A percentile compares a stretch with the other conserved stretches of the same genome.
Evolutionary conservation across 148 eudicot genomes (phyloP).

Genomic region (Rhododendron vialii): DNA sequence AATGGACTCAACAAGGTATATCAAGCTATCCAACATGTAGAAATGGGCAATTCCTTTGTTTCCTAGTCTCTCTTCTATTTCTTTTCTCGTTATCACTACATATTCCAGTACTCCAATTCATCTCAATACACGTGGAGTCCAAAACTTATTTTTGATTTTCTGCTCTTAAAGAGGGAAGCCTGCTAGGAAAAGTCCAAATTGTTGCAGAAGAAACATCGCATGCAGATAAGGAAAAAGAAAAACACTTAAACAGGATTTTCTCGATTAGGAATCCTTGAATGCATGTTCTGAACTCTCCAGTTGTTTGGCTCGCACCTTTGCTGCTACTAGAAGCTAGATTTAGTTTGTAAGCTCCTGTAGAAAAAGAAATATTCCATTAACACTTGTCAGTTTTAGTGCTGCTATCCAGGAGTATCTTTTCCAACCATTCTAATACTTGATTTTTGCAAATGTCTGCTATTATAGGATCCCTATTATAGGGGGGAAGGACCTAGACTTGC

Average conservation of each 20-base stretch:
- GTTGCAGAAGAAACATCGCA: not conserved
- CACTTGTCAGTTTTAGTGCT: not conserved
- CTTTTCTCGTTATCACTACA: not conserved
- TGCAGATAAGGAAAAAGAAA: not conserved
- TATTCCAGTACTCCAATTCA: not conserved
- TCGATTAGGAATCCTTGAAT: not conserved
- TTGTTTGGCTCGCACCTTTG: not conserved
- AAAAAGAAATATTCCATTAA: not conserved
- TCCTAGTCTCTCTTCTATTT: not conserved
- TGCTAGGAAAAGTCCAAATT: not conserved
- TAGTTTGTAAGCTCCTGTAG: not conserved
- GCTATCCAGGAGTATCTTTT: not conserved
- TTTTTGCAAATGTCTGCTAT: slow-evolving; percentile 10
- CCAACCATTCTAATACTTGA: not conserved
- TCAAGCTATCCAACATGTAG: not conserved
- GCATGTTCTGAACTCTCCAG: not conserved
- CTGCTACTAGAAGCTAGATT: not conserved
- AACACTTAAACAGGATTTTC: not conserved
- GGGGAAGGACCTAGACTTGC: slow-evolving; percentile 83
- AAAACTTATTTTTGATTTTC: not conserved
- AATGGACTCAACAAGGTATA: not conserved
- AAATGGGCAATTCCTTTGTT: not conserved
- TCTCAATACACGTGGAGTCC: not conserved
- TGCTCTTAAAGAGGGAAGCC: not conserved
- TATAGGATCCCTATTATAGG: slow-evolving; percentile 88